phyloP scores from a whole-genome alignment of 768 basidiomycete species.

The Suillus tomentosus region DNA sequence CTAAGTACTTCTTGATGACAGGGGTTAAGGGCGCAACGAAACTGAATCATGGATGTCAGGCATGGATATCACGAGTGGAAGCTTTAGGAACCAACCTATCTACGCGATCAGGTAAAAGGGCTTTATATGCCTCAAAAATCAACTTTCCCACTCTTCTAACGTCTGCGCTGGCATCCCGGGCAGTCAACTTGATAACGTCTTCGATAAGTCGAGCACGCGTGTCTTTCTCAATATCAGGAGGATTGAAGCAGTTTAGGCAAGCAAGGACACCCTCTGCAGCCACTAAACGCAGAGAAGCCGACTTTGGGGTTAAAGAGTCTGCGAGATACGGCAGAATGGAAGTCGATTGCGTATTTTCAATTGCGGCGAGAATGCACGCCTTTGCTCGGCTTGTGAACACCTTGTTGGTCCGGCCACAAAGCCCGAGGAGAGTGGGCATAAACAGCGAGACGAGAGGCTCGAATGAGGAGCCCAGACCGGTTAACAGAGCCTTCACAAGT shows the following conservation, averaged over 20 bases:
- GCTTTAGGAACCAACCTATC: conserved; percentile 50
- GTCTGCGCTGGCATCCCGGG: conserved; percentile 74
- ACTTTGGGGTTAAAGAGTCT: conserved; percentile 65
- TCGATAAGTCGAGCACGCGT: conserved; percentile 66
- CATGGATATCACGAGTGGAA: conserved; percentile 6
- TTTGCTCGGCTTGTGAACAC: conserved; percentile 70
- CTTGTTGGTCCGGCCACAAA: conserved; percentile 79
- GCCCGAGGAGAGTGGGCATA: conserved; percentile 63
- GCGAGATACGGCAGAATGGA: conserved; percentile 61
- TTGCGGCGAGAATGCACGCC: conserved; percentile 56
- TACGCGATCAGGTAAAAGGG: conserved; percentile 67
- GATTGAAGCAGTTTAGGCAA: conserved; percentile 75
- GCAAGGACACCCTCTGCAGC: conserved; percentile 66
- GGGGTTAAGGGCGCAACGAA: conserved; percentile 77
- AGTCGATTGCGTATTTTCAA: conserved; percentile 69
- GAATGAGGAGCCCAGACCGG: conserved; percentile 60
- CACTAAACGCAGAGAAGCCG: conserved; percentile 58
- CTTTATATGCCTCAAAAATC: conserved; percentile 75
- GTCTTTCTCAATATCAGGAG: conserved; percentile 77
- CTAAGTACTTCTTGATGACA: conserved; percentile 74
- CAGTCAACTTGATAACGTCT: conserved; percentile 62
- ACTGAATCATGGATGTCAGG: conserved; percentile 39
- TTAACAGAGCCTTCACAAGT: conserved; percentile 54
- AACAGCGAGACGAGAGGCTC: conserved; percentile 68
- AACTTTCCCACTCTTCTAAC: conserved; percentile 69